Evolutionary conservation across 129 eudicot genomes (phyloP), one percentile per base, ranked within the genome.

Genomic region (Helianthus tuberosus): DNA sequence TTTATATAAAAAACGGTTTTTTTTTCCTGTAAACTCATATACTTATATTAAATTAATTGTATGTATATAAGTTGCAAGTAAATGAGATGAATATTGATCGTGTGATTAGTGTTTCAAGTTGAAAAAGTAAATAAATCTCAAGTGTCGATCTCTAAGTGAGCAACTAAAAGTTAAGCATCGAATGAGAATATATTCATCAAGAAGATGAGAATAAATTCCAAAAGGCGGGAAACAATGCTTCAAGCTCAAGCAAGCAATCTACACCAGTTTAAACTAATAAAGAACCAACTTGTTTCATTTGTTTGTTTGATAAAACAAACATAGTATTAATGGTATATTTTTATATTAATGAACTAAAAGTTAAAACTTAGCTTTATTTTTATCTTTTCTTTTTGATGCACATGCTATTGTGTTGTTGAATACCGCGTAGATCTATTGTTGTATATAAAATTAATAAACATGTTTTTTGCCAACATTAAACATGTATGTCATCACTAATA

Each of bases 171-270:
- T 73, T 57, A 74, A 47, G 78, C 78, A 72, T 79, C 78, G 78
- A 79, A 76, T 76, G 75, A 79, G 96, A 86, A 89, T 89, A 84
- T 86, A 89, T 86, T 89, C 91, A 86, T 65, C 54, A 23, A 44
- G 78, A 58, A 75, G 82, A 77, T 77, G 83, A 72, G 96, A 84
- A 89, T 84, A 82, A 79, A 84, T 86, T 89, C 86, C 64, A 53
- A 89, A 81, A 84, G 89, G 66, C 71, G 58, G 47, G 66, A 29
- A 73, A 77, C 68, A 87, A 89, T 89, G 96, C 96, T 89, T 89
- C 82, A 86, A 84, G 69, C 82, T 75, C 85, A 89, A 89, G 96
- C 92, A 79, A 89, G 46, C 89, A 75, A 64, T 77, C 79, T 71
- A 46, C 11, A 32, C 44, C 43, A n/a, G 44, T 77, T 65, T 82